Base-by-base conservation (phyloP, 2,329 filamentous ascomycete species). In the Ceratocystiopsis minuta region DNA sequence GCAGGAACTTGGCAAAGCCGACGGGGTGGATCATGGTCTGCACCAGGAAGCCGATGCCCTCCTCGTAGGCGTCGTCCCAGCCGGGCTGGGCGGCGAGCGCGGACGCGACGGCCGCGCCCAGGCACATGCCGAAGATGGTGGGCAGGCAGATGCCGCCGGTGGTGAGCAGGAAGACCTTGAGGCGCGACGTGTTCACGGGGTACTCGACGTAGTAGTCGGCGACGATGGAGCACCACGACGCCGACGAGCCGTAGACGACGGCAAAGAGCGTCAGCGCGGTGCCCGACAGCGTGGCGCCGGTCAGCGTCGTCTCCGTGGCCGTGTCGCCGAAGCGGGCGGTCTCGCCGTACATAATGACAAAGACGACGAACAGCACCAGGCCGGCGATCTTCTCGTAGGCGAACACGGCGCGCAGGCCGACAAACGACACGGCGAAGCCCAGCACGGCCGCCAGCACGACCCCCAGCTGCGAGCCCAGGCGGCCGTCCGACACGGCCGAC, bases 71-170 rank as follows among this genome's bases (percentile, higher is more conserved):
- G 3, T 57, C 61, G n/a, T 60, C 49, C 72, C 73, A 78, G 4
- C 57, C 57, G 0, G 67, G 62, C 6, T 70, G 62, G 49, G 65
- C 70, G 28, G 67, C 59, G 2, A 74, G 63, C 18, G 73, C 71
- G 4, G 72, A 72, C 16, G 67, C 73, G 39, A 80, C 73, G 12
- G 74, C 74, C 11, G 75, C 70, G 10, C 75, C 75, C 0, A 79
- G 65, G 2, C 63, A 64, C 72, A 80, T 78, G 43, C 65, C 65
- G 40, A 70, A 60, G 36, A 59, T 63, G 0, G 66, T 70, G 0
- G 66, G 66, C 12, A 68, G 55, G 47, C 52, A 51, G 47, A 68
- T 65, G 17, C 66, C 66, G 36, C 64, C 55, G 3, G 57, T 62
- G 1, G 65, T 68, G 54, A 68, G 54, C 32, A 65, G 38, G 48